Evolutionary conservation across 768 basidiomycete species (phyloP).

Genomic region (Boletus insuetus): DNA sequence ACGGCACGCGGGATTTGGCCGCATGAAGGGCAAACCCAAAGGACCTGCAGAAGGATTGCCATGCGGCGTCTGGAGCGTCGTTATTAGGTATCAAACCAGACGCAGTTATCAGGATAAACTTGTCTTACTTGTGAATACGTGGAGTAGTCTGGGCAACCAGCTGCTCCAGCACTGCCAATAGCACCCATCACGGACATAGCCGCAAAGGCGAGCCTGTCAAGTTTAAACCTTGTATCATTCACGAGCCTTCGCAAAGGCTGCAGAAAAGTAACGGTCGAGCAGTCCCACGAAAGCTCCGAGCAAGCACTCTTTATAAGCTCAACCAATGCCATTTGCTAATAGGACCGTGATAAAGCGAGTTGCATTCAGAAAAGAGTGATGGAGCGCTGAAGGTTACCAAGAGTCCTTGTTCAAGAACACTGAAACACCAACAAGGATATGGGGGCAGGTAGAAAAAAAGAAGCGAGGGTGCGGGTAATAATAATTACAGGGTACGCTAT

Average conservation of each 20-base stretch:
- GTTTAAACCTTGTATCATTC: conserved; percentile 18
- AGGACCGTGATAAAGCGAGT: neutral
- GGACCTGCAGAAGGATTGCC: conserved; percentile 58
- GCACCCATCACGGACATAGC: conserved; percentile 23
- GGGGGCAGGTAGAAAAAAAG: too few relatives aligned
- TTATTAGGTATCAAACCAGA: neutral
- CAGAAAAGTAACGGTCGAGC: conserved; percentile 1
- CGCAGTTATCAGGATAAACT: neutral
- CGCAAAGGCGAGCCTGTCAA: conserved; percentile 18
- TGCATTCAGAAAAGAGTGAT: too few relatives aligned
- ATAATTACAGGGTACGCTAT: conserved; percentile 6
- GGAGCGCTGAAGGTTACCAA: too few relatives aligned
- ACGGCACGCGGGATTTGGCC: conserved; percentile 63
- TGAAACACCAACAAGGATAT: too few relatives aligned
- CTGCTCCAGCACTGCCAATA: conserved; percentile 20
- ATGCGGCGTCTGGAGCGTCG: conserved; percentile 48
- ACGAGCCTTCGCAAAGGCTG: conserved; percentile 8
- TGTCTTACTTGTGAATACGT: conserved; percentile 50
- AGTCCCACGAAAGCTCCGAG: conserved; percentile 1
- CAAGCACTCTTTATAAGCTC: conserved; percentile 7
- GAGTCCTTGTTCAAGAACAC: too few relatives aligned
- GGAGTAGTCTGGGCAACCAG: conserved; percentile 59
- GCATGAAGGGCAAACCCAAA: conserved; percentile 67
- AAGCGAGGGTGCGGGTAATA: neutral
- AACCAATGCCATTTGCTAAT: conserved; percentile 2